Percentiles rank a stretch among this genome's conserved stretches.
Evolutionary conservation across 176 grass and related monocot species (phyloP).

Genomic region (Avena insularis): DNA sequence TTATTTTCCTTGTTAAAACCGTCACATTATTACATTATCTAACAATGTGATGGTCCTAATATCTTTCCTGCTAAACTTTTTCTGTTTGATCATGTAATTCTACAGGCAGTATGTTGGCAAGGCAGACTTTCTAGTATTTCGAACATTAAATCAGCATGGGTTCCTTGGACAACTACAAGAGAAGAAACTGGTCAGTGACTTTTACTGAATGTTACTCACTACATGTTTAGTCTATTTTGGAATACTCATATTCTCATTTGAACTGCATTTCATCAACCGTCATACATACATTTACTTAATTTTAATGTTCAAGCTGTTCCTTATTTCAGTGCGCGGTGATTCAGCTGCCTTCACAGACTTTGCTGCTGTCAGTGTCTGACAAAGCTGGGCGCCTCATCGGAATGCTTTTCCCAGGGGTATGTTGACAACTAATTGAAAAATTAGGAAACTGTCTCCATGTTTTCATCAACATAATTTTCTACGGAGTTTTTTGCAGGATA

Average conservation of each 20-base stretch:
- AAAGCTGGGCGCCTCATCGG: constrained; percentile 92
- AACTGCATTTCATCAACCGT: constrained; percentile 17
- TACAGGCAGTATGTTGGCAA: constrained; percentile 95
- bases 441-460: not conserved
- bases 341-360: constrained; percentile 94
- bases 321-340: constrained; percentile 91
- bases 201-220: constrained; percentile 21
- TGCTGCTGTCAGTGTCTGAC: constrained; percentile 90
- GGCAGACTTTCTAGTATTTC: constrained; percentile 91
- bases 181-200: constrained; percentile 85
- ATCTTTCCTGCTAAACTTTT: constrained; percentile 35
- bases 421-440: constrained; percentile 23
- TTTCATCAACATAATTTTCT: constrained; percentile 39
- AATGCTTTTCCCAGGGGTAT: constrained; percentile 98
- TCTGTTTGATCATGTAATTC: constrained; percentile 35
- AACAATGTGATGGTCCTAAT: constrained; percentile 33
- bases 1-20: constrained; percentile 27
- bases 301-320: constrained; percentile 32
- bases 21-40: constrained; percentile 26
- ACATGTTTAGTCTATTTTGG: constrained; percentile 21
- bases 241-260: constrained; percentile 27
- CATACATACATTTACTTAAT: constrained; percentile 25
- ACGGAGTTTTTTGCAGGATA: constrained; percentile 54
- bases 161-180: constrained; percentile 98
- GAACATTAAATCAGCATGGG: constrained; percentile 91